Percentiles rank a stretch among this genome's conserved stretches.
These are phyloP conservation scores for Pestalotiopsis fici DNA, from an alignment of 2,329 filamentous ascomycete species.

Conservation along the genomic window DNA sequence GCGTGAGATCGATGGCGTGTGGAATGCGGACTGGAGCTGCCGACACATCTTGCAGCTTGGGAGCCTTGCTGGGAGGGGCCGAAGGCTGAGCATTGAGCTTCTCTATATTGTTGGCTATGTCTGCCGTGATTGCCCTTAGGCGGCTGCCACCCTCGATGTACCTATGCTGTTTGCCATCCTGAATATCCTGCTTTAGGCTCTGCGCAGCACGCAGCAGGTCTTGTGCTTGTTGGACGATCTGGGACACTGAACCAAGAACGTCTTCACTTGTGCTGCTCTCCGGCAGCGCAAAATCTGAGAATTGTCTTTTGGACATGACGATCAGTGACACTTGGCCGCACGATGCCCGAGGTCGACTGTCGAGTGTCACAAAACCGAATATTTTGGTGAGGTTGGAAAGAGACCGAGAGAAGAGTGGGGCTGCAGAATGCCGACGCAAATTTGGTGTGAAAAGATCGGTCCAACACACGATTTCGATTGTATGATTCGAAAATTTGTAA, in stretches of 20 bases:
- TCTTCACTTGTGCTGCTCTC: constrained; percentile 16
- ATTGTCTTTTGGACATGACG: constrained; percentile 40
- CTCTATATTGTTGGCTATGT: constrained; percentile 20
- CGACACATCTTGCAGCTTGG: constrained; percentile 17
- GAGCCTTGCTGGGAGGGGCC: constrained; percentile 20
- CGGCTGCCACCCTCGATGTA: constrained; percentile 14
- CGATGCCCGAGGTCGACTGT: not conserved
- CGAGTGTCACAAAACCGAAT: too few species aligned
- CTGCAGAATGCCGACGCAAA: too few species aligned
- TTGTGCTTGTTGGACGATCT: constrained; percentile 35
- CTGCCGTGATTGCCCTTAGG: constrained; percentile 18
- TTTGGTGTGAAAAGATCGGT: too few species aligned
- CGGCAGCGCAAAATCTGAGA: constrained; percentile 21
- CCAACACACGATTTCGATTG: too few species aligned
- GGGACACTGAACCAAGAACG: constrained; percentile 21
- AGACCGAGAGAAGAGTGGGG: too few species aligned
- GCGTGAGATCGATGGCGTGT: constrained; percentile 34
- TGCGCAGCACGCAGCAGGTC: constrained; percentile 39
- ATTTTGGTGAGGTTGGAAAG: too few species aligned
- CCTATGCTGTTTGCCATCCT: constrained; percentile 17
- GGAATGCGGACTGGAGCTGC: constrained; percentile 18
- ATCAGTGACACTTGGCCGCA: too few species aligned
- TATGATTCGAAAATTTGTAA: not conserved
- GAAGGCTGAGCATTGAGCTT: constrained; percentile 15
- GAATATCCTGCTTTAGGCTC: constrained; percentile 31